Base-by-base conservation (phyloP, 495 filamentous ascomycete species). In the Penicillium ucsense region DNA sequence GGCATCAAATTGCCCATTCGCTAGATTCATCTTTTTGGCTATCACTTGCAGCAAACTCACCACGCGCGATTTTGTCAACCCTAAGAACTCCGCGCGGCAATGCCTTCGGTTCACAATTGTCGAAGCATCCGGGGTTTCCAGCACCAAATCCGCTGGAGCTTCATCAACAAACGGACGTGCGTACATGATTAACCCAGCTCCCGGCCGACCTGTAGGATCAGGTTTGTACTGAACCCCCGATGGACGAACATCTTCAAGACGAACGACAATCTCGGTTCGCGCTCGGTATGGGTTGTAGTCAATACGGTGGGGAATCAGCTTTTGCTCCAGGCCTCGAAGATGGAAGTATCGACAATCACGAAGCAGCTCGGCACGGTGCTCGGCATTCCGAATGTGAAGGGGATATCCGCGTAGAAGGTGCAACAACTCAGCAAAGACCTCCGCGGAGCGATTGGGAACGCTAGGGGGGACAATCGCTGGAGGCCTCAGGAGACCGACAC, bases 321-420 rank as follows among this genome's bases (percentile, higher is more conserved):
- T 81, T 64, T 98, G 91, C 64, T 96, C 92, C 0, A 95, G 62
- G 0, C 89, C 89, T 53, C 89, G 89, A 44, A 98, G 82, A 58
- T 94, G 86, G 63, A 89, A 96, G 54, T 95, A 98, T 35, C 85
- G 82, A 60, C 86, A 94, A 62, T 98, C 91, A 11, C 86, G 76
- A 0, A 98, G 71, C 1, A 98, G 76, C 46, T 85, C 79, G 6
- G 76, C 75, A 8, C 91, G 85, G 59, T 98, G 91, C 2, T 78
- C 76, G 38, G 86, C 84, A 54, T 85, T 75, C 36, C 81, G 76
- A 52, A 98, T 89, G 20, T 80, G 69, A 1, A 96, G 62, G 0
- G 86, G 83, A 59, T 98, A 98, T n/a, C 91, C 92, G 20, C 86
- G 80, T 4, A 95, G 72, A 10, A 95, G 63, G 47, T 90, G 86